These are phyloP conservation scores for Xanthoceras sorbifolium DNA, from an alignment of 345 rosid genomes.

Conservation along the genomic window DNA sequence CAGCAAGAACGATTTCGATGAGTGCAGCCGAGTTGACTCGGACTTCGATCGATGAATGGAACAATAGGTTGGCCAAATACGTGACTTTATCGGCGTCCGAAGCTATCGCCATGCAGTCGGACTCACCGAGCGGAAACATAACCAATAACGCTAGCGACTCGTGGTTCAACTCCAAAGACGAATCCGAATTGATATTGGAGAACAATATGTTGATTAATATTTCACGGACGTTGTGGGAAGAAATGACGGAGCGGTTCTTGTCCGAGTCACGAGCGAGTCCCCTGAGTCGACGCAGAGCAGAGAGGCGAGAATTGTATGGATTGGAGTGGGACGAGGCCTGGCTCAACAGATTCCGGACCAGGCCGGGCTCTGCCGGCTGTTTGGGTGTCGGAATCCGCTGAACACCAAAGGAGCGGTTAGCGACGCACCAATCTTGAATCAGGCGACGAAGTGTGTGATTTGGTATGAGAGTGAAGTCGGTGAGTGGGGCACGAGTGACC, in stretches of 20 bases:
- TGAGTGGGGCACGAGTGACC: constrained; percentile 73
- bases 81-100: constrained; percentile 49
- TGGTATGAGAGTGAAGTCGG: constrained; percentile 86
- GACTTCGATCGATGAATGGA: constrained; percentile 62
- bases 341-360: constrained; percentile 57
- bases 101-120: constrained; percentile 61
- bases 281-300: constrained; percentile 77
- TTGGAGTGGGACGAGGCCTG: constrained; percentile 59
- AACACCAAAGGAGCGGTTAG: constrained; percentile 73
- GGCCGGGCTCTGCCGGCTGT: constrained; percentile 85
- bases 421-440: constrained; percentile 98
- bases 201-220: constrained; percentile 48
- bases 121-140: constrained; percentile 63
- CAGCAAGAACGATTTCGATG: constrained; percentile 73
- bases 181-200: constrained; percentile 30
- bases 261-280: constrained; percentile 91
- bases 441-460: constrained; percentile 98
- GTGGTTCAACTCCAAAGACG: constrained; percentile 46
- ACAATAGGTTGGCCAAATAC: constrained; percentile 50
- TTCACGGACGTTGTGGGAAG: constrained; percentile 59
- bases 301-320: constrained; percentile 52
- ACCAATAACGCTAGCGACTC: constrained; percentile 72
- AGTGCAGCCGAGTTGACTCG: constrained; percentile 79
- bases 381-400: constrained; percentile 93
- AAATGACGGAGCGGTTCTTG: constrained; percentile 67